Evolutionary conservation across 2,329 filamentous ascomycete species (phyloP).

Genomic region (Fusarium sp.): DNA sequence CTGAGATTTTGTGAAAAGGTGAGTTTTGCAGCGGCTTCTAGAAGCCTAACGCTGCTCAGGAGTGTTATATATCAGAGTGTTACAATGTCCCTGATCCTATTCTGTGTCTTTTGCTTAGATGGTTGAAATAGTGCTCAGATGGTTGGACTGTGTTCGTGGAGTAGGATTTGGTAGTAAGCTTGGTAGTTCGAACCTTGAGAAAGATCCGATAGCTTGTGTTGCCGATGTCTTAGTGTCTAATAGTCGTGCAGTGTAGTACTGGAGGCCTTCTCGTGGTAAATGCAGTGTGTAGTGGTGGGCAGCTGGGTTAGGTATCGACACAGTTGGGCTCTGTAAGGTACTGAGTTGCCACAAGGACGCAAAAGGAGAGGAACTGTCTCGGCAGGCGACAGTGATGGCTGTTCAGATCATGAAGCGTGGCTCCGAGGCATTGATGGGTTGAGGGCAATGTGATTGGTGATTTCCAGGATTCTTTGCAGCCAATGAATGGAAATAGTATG

Average conservation of each 20-base stretch:
- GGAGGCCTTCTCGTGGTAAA: constrained; percentile 33
- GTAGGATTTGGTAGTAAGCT: constrained; percentile 2
- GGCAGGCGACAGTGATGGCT: constrained; percentile 42
- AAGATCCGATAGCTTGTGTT: constrained; percentile 11
- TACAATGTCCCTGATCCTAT: constrained; percentile 3
- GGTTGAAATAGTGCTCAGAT: background rate
- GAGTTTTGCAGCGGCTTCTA: constrained; percentile 31
- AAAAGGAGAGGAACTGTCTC: constrained; percentile 48
- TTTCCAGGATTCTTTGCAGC: constrained; percentile 47
- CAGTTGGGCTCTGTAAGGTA: constrained; percentile 40
- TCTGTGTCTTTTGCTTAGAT: constrained; percentile 15
- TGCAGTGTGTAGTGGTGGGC: constrained; percentile 39
- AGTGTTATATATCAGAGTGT: constrained; percentile 28
- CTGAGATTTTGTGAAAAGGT: constrained; percentile 19
- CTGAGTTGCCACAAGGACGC: constrained; percentile 35
- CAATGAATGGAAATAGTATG: constrained; percentile 51
- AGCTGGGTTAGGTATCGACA: constrained; percentile 47
- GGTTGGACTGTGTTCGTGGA: constrained; percentile 7
- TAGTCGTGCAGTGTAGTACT: constrained; percentile 24
- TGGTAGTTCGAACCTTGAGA: constrained; percentile 3
- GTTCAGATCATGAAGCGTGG: constrained; percentile 46
- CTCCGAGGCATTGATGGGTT: constrained; percentile 48
- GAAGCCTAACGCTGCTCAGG: constrained; percentile 36
- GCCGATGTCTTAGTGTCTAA: constrained; percentile 17
- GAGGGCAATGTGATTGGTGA: constrained; percentile 52